Evolutionary conservation across 2,329 filamentous ascomycete species (phyloP), one percentile per base, ranked within the genome.

Genomic region (Calonectria pseudoturangicola): DNA sequence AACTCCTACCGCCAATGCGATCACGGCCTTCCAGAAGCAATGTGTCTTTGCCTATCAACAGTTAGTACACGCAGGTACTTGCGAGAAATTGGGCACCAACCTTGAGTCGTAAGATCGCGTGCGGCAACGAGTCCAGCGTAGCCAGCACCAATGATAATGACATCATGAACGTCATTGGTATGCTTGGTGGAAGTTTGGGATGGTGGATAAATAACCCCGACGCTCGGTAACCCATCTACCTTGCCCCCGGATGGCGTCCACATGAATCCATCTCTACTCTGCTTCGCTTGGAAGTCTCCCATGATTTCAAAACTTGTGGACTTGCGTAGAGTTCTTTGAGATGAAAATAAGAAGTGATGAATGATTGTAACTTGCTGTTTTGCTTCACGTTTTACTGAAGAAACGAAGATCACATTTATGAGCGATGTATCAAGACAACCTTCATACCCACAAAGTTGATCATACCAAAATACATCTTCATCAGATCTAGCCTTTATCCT

Each of bases 21-120:
- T 87, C 85, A 28, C 86, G 80, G 1, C 81, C 84, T 74, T 87
- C 86, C 3, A 87, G 39, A 0, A 87, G 77, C 10, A 86, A 79
- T 0, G 82, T 80, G 9, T 75, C 75, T 36, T 77, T 72, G 45
- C 76, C 75, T 77, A 47, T 33, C 18, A 0, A 28, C 2, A 25
- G 30, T 48, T 27, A 5, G 12, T 6, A 25, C 27, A n/a, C 10
- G 3, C 16, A 13, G 13, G 73, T 33, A 47, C 12, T 21, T 21
- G 30, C 6, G 4, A 13, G 41, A 28, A 3, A 45, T 15, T 13
- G 33, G 33, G 30, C 12, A 60, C 70, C 8, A 68, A 81, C 82
- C 81, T 28, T 66, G 62, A 43, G 33, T 64, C 13, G 58, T 21
- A 10, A 71, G 68, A 43, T 71, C 68, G 13, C 68, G 68, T 9